Percentiles rank a stretch among this genome's conserved stretches.
Conservation (phyloP, 176 grass and related monocot species). For the Oryza glumipatula region DNA sequence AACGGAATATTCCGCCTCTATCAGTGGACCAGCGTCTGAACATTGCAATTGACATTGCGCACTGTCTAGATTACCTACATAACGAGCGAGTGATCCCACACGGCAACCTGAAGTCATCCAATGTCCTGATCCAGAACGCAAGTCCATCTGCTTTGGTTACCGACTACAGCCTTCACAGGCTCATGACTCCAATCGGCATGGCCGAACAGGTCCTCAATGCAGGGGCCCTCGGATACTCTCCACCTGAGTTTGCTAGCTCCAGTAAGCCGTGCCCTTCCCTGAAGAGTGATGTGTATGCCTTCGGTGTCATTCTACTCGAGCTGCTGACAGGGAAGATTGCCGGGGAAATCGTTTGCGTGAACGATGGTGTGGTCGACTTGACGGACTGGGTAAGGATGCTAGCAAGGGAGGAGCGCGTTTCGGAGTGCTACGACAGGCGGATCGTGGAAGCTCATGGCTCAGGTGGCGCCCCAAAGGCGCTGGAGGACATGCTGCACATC, state of each 20-base stretch:
- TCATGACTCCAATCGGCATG: conserved; percentile 77
- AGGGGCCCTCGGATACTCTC: conserved; percentile 79
- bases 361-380: conserved; percentile 72
- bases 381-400: conserved; percentile 91
- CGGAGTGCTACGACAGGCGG: conserved; percentile 70
- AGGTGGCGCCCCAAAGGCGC: conserved; percentile 31
- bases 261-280: conserved; percentile 85
- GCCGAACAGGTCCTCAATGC: conserved; percentile 76
- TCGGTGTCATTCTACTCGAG: conserved; percentile 85
- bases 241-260: conserved; percentile 84
- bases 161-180: conserved; percentile 76
- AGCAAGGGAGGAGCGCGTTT: conserved; percentile 60
- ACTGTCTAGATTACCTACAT: conserved; percentile 82
- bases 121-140: conserved; percentile 67
- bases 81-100: conserved; percentile 84
- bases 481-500: conserved; percentile 73
- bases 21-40: conserved; percentile 59
- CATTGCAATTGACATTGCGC: conserved; percentile 58
- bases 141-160: conserved; percentile 55
- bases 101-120: conserved; percentile 84
- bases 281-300: conserved; percentile 90
- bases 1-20: conserved; percentile 57
- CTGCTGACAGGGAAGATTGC: conserved; percentile 80
- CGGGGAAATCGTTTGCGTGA: conserved; percentile 72
- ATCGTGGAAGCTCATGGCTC: conserved; percentile 38